Conservation (phyloP, 371 early-diverging fungal genomes). For the Haplosporangium sp. region DNA sequence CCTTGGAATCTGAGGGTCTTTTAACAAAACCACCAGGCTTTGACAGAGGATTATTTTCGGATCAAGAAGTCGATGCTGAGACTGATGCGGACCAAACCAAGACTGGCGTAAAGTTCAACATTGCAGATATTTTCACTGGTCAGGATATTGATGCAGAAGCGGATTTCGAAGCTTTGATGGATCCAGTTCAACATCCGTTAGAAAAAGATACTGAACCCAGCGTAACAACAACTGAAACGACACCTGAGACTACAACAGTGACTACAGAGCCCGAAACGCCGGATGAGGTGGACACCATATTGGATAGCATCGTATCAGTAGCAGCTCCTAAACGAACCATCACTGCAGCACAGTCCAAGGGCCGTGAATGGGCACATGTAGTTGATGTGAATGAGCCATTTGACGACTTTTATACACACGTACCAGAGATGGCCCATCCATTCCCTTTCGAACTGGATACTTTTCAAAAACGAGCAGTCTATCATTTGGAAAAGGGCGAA, state of each 20-base stretch:
- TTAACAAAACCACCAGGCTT: conserved; percentile 75
- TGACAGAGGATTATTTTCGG: conserved; percentile 63
- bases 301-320: conserved; percentile 30
- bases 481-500: conserved; percentile 94
- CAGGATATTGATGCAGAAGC: conserved; percentile 40
- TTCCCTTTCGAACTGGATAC: conserved; percentile 97
- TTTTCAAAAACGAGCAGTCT: conserved; percentile 99
- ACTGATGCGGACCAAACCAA: not conserved
- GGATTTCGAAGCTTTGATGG: conserved; percentile 44
- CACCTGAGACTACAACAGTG: not conserved
- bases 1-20: conserved; percentile 45
- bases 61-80: conserved; percentile 8
- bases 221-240: not conserved
- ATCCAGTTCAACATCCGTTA: conserved; percentile 27
- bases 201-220: not conserved
- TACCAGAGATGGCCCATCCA: conserved; percentile 85
- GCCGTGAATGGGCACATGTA: conserved; percentile 93
- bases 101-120: conserved; percentile 58
- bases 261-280: conserved; percentile 8
- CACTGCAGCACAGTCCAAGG: conserved; percentile 48
- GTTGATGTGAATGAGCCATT: conserved; percentile 88
- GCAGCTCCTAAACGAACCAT: conserved; percentile 26
- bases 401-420: conserved; percentile 86
- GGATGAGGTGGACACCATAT: conserved; percentile 45
- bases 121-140: conserved; percentile 68